Conservation (phyloP, 2,329 filamentous ascomycete genomes). For the Septoria linicola region DNA sequence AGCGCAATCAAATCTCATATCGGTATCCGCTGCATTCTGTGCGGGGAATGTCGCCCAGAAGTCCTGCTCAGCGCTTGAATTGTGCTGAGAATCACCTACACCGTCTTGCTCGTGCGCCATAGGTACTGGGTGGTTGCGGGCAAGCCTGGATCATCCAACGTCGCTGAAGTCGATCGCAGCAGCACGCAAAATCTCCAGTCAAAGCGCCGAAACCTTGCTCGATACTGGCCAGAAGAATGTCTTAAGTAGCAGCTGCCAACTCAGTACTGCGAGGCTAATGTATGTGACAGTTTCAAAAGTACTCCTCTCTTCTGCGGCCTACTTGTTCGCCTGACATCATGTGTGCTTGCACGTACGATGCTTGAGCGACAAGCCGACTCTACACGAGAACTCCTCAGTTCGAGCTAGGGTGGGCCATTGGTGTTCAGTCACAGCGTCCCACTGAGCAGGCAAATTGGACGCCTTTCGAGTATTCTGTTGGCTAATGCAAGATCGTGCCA, state of each 20-base stretch:
- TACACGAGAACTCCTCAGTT: not conserved
- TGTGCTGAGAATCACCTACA: not conserved
- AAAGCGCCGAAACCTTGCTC: slow-evolving; percentile 7
- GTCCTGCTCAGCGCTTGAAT: slow-evolving; percentile 2
- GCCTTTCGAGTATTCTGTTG: too few relatives aligned
- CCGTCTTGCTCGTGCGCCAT: slow-evolving; percentile 6
- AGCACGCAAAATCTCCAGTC: slow-evolving; percentile 5
- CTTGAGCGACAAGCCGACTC: slow-evolving; percentile 1
- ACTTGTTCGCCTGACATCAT: slow-evolving; percentile 8
- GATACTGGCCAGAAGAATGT: not conserved
- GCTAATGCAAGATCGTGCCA: slow-evolving; percentile 1
- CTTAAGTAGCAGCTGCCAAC: slow-evolving; percentile 2
- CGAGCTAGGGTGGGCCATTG: not conserved
- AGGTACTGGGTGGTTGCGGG: not conserved
- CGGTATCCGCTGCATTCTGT: not conserved
- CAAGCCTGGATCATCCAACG: not conserved
- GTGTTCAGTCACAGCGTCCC: too few relatives aligned
- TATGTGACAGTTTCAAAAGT: slow-evolving; percentile 2
- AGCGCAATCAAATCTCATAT: not conserved
- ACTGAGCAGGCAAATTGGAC: too few relatives aligned
- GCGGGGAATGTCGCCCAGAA: slow-evolving; percentile 2
- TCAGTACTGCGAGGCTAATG: slow-evolving; percentile 9
- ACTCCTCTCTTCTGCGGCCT: not conserved
- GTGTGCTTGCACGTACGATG: not conserved
- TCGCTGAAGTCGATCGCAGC: slow-evolving; percentile 7